phyloP scores from a whole-genome alignment of 2,329 filamentous ascomycete genomes.

The Fusarium foetens region DNA sequence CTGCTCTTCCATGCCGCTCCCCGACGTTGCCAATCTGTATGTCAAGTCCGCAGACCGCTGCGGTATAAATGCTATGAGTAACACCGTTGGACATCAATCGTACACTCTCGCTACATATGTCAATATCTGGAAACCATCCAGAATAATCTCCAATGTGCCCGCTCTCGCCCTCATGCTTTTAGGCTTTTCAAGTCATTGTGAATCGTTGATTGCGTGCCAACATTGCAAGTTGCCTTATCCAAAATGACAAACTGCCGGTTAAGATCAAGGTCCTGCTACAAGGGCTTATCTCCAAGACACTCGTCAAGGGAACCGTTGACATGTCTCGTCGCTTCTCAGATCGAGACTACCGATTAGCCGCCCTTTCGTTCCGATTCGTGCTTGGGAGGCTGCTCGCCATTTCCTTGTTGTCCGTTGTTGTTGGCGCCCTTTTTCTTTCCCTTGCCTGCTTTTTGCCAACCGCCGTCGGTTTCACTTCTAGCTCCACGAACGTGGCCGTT shows the following conservation, averaged over 20 bases:
- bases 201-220: slow-evolving; percentile 20
- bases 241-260: slow-evolving; percentile 33
- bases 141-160: slow-evolving; percentile 41
- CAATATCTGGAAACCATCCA: slow-evolving; percentile 39
- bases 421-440: slow-evolving; percentile 55
- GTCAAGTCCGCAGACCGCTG: slow-evolving; percentile 25
- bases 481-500: slow-evolving; percentile 64
- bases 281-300: not conserved
- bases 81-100: slow-evolving; percentile 35
- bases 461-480: slow-evolving; percentile 65
- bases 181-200: slow-evolving; percentile 9
- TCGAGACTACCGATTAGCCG: slow-evolving; percentile 53
- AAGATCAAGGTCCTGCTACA: slow-evolving; percentile 18
- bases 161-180: slow-evolving; percentile 18
- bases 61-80: slow-evolving; percentile 36
- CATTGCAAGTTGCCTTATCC: slow-evolving; percentile 35
- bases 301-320: not conserved
- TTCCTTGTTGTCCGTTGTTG: slow-evolving; percentile 50
- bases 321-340: slow-evolving; percentile 33
- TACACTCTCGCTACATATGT: slow-evolving; percentile 41
- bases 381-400: slow-evolving; percentile 66
- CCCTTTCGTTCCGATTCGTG: slow-evolving; percentile 71
- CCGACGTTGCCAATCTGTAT: slow-evolving; percentile 40
- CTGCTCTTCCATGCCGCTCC: slow-evolving; percentile 23
- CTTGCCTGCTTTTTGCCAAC: slow-evolving; percentile 70